phyloP scores from a whole-genome alignment of 768 basidiomycete genomes.

The Mycena maculata region DNA sequence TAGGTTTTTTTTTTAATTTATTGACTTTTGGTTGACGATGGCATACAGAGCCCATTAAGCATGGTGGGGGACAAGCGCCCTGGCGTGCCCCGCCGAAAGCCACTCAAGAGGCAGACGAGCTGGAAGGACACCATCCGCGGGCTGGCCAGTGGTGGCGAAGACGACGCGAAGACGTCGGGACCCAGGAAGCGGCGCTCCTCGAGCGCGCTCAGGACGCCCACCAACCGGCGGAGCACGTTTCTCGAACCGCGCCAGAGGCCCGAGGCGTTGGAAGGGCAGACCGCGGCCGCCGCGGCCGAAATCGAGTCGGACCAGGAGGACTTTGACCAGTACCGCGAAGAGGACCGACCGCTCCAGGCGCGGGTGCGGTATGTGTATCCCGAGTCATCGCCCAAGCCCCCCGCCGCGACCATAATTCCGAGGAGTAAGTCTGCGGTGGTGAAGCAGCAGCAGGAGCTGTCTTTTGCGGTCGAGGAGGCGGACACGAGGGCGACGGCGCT shows the following conservation, averaged over 20 bases:
- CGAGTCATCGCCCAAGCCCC: slow-evolving; percentile 33
- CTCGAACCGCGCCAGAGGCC: slow-evolving; percentile 28
- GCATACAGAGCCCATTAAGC: slow-evolving; percentile 77
- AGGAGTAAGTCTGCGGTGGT: slow-evolving; percentile 56
- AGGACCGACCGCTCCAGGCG: slow-evolving; percentile 80
- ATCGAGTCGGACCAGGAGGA: slow-evolving; percentile 66
- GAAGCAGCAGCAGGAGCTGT: slow-evolving; percentile 64
- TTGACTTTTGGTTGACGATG: background rate
- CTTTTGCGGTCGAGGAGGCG: slow-evolving; percentile 62
- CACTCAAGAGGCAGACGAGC: slow-evolving; percentile 64
- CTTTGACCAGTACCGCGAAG: slow-evolving; percentile 62
- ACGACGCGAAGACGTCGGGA: slow-evolving; percentile 28
- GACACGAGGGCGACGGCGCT: slow-evolving; percentile 57
- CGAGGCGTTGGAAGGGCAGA: slow-evolving; percentile 14
- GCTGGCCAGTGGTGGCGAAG: slow-evolving; percentile 54
- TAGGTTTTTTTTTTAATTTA: slow-evolving; percentile 38
- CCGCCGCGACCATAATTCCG: slow-evolving; percentile 36
- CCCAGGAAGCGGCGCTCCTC: slow-evolving; percentile 39
- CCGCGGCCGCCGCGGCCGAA: slow-evolving; percentile 28
- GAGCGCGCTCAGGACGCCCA: slow-evolving; percentile 44
- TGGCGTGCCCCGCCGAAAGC: slow-evolving; percentile 50
- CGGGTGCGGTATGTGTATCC: slow-evolving; percentile 73
- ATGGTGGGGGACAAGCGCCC: slow-evolving; percentile 83
- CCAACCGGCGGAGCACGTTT: slow-evolving; percentile 37
- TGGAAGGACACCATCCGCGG: slow-evolving; percentile 71